Base-by-base conservation (phyloP, 2,329 filamentous ascomycete species). In the Arthrobotrys pseudoclavata region DNA sequence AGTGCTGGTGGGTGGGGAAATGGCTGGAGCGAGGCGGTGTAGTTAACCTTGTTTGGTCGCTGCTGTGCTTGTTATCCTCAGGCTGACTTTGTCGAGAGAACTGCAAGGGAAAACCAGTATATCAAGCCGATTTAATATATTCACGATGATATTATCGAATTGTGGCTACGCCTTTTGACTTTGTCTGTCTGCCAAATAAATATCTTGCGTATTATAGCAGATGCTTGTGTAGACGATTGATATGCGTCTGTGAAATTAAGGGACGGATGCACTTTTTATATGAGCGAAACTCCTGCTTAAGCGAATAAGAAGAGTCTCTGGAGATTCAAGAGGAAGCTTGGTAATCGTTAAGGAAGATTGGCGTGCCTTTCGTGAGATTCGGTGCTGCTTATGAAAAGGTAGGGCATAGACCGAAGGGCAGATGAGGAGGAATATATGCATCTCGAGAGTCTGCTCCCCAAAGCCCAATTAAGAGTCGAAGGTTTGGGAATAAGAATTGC, bases 281-380 rank as follows among this genome's bases (percentile, higher is more conserved):
- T 66, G 52, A 62, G n/a, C 29, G 67, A 57, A 77, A 71, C 74
- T 77, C 74, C 67, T 77, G 47, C 74, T 77, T 77, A 77, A 77
- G 74, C 26, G 67, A 77, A 77, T 77, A 77, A 77, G 74, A 77
- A 77, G 74, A 77, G 74, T 77, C 61, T 68, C 50, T 53, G 37
- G 18, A 71, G 47, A 61, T 77, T 61, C 45, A 69, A 62, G 47
- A 76, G 66, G 64, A 71, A 66, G 66, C 66, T 69, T 69, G 72
- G 37, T 69, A 61, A 66, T 70, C 67, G 72, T 66, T 53, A 76
- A 66, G 72, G 69, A 63, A 77, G 60, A 68, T 77, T 71, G 74
- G 74, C 74, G 74, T 71, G 74, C 67, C 67, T 68, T 77, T 77
- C 74, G 74, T 71, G 61, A 77, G 74, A 77, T 71, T 70, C 67